These are phyloP conservation scores for Gynandropsis gynandra DNA, from an alignment of 345 rosid genomes.

Conservation along the genomic window DNA sequence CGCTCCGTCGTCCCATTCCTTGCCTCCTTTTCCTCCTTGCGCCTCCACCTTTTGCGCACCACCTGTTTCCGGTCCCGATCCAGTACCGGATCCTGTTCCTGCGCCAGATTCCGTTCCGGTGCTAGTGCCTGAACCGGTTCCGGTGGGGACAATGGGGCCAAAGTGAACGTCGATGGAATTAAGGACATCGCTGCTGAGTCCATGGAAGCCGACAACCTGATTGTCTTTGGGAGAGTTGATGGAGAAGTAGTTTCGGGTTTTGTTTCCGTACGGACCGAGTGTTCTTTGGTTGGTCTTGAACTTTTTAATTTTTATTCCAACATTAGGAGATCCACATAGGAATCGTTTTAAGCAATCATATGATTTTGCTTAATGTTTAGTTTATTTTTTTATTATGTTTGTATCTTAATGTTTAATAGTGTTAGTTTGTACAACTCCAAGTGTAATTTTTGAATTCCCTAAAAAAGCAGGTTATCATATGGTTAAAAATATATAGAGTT, in stretches of 20 bases:
- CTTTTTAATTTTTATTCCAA: no score
- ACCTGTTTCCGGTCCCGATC: background rate
- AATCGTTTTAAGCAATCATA: constrained; percentile 13
- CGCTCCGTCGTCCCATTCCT: constrained; percentile 25
- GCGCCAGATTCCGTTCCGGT: background rate
- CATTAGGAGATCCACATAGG: constrained; percentile 2
- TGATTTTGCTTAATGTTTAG: constrained; percentile 3
- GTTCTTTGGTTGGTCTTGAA: constrained; percentile 23
- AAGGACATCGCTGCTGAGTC: constrained; percentile 16
- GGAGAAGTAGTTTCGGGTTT: constrained; percentile 11
- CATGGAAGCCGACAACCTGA: constrained; percentile 20
- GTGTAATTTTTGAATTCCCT: no score
- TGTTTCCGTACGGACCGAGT: constrained; percentile 20
- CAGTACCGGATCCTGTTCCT: background rate
- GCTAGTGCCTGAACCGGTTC: background rate
- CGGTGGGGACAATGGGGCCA: constrained; percentile 9
- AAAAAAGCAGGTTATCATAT: background rate
- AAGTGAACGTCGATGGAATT: constrained; percentile 23
- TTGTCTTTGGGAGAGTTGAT: background rate
- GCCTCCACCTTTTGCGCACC: constrained; percentile 11
- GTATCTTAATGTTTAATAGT: no score
- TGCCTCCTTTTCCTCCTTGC: constrained; percentile 23
- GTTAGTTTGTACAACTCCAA: no score
- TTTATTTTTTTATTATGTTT: no score
- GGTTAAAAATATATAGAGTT: background rate